Base-by-base conservation (phyloP, 768 basidiomycete species). In the Serendipita vermifera region DNA sequence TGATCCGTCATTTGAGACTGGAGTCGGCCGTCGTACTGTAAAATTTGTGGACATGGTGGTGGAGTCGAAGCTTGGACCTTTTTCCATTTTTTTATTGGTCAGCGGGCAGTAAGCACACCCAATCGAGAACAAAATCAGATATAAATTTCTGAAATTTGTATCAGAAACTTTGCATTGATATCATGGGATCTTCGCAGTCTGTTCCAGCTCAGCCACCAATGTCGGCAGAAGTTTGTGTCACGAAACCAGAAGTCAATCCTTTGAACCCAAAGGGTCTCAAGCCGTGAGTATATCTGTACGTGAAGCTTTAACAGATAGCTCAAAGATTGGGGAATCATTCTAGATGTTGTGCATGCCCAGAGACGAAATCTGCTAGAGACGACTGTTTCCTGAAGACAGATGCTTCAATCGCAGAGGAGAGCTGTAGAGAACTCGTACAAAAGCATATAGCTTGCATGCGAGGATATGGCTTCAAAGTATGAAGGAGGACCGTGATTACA, bases 321-420 rank as follows among this genome's bases (percentile, higher is more conserved):
- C 43, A 14, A 26, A 26, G n/a, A 15, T 53, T 54, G 26, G 24
- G 51, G 54, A 35, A 32, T 13, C 33, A 14, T 22, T 33, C 20
- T 59, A 98, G 94, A 63, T 98, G 94, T 63, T 97, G 94, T 65
- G 94, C 93, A 38, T 98, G 94, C 66, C 92, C 91, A 2, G 77
- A 90, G 63, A 94, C 92, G 2, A 98, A 98, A 68, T 78, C 83
- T 2, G 77, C 76, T n/a, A 78, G 96, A 9, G 96, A 99, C 68
- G 83, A 92, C 61, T 99, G 96, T 70, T 98, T 96, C 75, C 73
- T 98, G 59, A 78, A 80, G 57, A 79, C 76, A 62, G 82, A 82
- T 59, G 64, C 75, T 3, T 69, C 75, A 20, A 78, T 79, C 57
- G 85, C 85, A 4, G 75, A 79, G 57, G 83, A 83, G 57, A 82